Conservation (phyloP, 441 rosid species). For the Corymbia calophylla region DNA sequence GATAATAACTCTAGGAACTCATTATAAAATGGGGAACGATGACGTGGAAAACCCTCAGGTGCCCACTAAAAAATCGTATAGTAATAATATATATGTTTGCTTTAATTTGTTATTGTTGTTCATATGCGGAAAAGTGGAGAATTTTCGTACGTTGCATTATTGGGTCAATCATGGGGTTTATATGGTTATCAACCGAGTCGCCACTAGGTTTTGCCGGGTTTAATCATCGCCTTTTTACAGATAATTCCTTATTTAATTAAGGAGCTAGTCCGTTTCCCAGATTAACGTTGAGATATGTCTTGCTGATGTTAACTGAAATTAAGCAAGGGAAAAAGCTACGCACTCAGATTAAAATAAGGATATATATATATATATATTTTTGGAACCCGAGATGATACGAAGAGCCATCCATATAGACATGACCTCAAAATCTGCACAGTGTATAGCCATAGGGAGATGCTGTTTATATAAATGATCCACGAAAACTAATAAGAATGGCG, state of each 20-base stretch:
- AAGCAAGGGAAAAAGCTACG: neutral
- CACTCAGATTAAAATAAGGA: accelerated
- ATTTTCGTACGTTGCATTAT: neutral
- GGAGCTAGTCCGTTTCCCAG: neutral
- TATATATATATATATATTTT: neutral
- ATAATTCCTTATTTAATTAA: neutral
- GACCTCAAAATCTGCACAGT: neutral
- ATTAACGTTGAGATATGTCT: neutral
- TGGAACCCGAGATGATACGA: neutral
- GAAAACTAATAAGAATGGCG: neutral
- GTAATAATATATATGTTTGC: neutral
- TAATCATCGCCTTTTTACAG: neutral
- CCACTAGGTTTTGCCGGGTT: neutral
- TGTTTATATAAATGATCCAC: accelerated
- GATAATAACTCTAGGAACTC: neutral
- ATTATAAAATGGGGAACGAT: neutral
- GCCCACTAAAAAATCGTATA: neutral
- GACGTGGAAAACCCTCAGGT: neutral
- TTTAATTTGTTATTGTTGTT: neutral
- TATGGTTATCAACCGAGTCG: neutral
- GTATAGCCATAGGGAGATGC: neutral
- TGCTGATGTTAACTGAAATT: neutral
- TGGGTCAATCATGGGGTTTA: neutral
- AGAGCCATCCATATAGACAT: neutral
- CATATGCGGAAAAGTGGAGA: neutral